Percentiles rank a stretch among this genome's conserved stretches.
phyloP scores from a whole-genome alignment of 2,329 filamentous ascomycete species.

The Stagonosporopsis chrysanthemi region DNA sequence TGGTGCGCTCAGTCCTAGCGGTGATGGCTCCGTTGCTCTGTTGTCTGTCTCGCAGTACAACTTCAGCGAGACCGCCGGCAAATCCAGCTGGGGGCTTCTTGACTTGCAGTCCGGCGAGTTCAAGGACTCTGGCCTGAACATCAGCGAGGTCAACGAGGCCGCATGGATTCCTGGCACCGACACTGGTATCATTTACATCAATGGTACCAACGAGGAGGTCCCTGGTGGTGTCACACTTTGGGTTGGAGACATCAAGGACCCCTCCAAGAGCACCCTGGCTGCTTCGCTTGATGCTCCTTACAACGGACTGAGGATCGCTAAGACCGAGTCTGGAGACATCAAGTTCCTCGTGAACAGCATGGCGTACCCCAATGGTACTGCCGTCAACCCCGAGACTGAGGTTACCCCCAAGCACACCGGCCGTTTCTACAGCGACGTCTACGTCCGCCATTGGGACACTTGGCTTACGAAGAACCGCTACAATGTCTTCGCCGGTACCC shows the following conservation, averaged over 20 bases:
- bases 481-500: slow-evolving; percentile 75
- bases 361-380: slow-evolving; percentile 72
- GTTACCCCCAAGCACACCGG: slow-evolving; percentile 67
- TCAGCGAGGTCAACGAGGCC: slow-evolving; percentile 44
- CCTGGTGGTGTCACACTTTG: slow-evolving; percentile 48
- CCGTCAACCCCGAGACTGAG: slow-evolving; percentile 71
- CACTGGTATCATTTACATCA: slow-evolving; percentile 68
- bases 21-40: slow-evolving; percentile 68
- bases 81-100: slow-evolving; percentile 58
- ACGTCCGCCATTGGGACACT: slow-evolving; percentile 81
- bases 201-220: slow-evolving; percentile 66
- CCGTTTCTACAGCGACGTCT: slow-evolving; percentile 76
- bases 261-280: slow-evolving; percentile 40
- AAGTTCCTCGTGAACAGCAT: slow-evolving; percentile 63
- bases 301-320: slow-evolving; percentile 58
- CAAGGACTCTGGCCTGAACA: slow-evolving; percentile 40
- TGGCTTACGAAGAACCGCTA: slow-evolving; percentile 74
- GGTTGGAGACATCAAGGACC: slow-evolving; percentile 43
- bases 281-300: slow-evolving; percentile 56
- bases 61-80: slow-evolving; percentile 74
- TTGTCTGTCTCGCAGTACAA: slow-evolving; percentile 79
- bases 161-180: slow-evolving; percentile 46
- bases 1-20: slow-evolving; percentile 71
- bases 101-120: slow-evolving; percentile 45
- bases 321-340: slow-evolving; percentile 49